Conservation (phyloP, 1,139 yeast genomes). For the Zhuliangozyma parablackwelliae region DNA sequence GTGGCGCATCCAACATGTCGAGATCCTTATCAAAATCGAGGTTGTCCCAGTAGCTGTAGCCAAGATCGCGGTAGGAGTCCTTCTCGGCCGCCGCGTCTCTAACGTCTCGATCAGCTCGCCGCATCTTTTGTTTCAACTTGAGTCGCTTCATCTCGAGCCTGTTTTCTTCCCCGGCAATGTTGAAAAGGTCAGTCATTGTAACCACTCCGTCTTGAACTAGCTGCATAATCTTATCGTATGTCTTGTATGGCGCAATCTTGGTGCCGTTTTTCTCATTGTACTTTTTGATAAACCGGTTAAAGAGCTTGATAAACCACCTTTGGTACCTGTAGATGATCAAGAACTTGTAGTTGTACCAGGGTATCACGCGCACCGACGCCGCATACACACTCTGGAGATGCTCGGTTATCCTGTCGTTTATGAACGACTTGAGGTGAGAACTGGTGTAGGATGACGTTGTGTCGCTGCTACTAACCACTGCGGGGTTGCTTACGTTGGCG, state of each 20-base stretch:
- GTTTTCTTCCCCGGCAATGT: constrained; percentile 26
- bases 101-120: constrained; percentile 5
- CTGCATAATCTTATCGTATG: constrained; percentile 22
- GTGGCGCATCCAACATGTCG: constrained; percentile 22
- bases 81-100: constrained; percentile 15
- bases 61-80: constrained; percentile 17
- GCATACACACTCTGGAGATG: constrained; percentile 5
- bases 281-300: constrained; percentile 31
- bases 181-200: constrained; percentile 19
- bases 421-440: constrained; percentile 7
- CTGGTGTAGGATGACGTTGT: constrained; percentile 3
- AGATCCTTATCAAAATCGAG: constrained; percentile 22
- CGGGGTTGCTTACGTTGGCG: not conserved
- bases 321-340: constrained; percentile 28
- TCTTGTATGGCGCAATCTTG: constrained; percentile 17
- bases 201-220: constrained; percentile 19
- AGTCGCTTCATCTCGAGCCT: constrained; percentile 18
- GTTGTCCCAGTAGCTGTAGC: constrained; percentile 38
- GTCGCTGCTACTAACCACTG: constrained; percentile 1
- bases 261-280: constrained; percentile 21
- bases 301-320: constrained; percentile 34
- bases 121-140: constrained; percentile 9
- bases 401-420: constrained; percentile 8
- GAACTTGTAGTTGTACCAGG: constrained; percentile 22
- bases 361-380: constrained; percentile 10